Conservation (phyloP, 2,329 filamentous ascomycete species). For the Calonectria naviculata region DNA sequence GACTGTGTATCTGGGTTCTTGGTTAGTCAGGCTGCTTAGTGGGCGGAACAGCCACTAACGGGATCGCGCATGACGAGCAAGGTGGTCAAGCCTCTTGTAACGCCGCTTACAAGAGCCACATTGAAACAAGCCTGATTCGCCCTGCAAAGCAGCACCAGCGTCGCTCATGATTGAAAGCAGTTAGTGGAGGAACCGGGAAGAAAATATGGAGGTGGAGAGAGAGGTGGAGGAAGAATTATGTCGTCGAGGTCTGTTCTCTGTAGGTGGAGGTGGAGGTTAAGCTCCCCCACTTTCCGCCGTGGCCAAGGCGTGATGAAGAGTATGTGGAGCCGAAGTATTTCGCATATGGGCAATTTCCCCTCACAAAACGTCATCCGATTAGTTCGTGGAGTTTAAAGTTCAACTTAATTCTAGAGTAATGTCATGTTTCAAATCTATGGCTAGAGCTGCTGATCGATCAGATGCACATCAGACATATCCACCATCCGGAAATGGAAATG, state of each 20-base stretch:
- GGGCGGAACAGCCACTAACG: neutral
- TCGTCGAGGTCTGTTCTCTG: neutral
- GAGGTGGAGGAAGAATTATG: neutral
- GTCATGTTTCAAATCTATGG: too few species aligned
- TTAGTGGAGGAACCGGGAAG: neutral
- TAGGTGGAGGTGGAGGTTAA: neutral
- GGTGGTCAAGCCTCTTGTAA: conserved; percentile 3
- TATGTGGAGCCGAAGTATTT: neutral
- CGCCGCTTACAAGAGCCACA: neutral
- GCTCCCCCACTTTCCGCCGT: neutral
- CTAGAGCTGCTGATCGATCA: too few species aligned
- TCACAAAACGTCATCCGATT: neutral
- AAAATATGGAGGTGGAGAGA: neutral
- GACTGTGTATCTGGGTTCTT: neutral
- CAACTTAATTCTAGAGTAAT: neutral
- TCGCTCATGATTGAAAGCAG: neutral
- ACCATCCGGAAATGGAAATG: too few species aligned
- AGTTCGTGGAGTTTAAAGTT: neutral
- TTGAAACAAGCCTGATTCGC: neutral
- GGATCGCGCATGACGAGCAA: neutral
- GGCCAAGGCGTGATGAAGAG: neutral
- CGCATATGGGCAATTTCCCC: neutral
- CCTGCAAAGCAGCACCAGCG: neutral
- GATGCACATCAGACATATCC: too few species aligned
- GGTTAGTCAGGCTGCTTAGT: neutral